phyloP scores from a whole-genome alignment of 2,329 filamentous ascomycete genomes.

The Cordyceps cicadae region DNA sequence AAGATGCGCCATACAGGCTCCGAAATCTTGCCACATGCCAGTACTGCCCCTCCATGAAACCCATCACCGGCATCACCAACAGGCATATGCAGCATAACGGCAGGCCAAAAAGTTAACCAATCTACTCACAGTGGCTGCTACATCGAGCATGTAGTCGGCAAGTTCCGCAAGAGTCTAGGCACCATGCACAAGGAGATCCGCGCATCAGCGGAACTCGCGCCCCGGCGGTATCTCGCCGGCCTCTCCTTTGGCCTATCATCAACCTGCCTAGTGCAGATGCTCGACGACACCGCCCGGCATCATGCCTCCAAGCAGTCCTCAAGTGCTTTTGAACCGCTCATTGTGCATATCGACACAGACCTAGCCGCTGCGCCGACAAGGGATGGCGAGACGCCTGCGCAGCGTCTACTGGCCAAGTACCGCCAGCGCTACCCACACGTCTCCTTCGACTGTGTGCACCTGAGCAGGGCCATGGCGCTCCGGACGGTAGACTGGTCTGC shows the following conservation, averaged over 20 bases:
- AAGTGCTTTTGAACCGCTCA: conserved; percentile 58
- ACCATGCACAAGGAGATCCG: conserved; percentile 42
- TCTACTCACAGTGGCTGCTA: conserved; percentile 53
- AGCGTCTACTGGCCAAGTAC: conserved; percentile 43
- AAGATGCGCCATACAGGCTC: conserved; percentile 15
- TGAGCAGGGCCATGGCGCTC: conserved; percentile 54
- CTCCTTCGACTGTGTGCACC: conserved; percentile 50
- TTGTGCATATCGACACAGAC: conserved; percentile 46
- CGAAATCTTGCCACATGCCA: conserved; percentile 20
- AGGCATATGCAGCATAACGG: neutral
- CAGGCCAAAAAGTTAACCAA: conserved; percentile 3
- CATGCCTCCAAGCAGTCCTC: conserved; percentile 58
- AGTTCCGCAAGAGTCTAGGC: conserved; percentile 65
- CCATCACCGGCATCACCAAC: neutral
- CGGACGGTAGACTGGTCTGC: conserved; percentile 46
- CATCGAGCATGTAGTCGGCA: conserved; percentile 65
- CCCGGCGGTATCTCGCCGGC: conserved; percentile 57
- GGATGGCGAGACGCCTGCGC: conserved; percentile 23
- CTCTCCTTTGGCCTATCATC: conserved; percentile 81
- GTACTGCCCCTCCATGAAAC: conserved; percentile 13
- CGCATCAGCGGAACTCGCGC: conserved; percentile 24
- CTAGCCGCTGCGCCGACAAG: conserved; percentile 17
- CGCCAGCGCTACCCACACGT: conserved; percentile 57
- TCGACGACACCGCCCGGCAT: conserved; percentile 60
- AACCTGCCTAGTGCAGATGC: conserved; percentile 63